Base-by-base conservation (phyloP, 169 alveolate genomes). In the Besnoitia besnoiti region DNA sequence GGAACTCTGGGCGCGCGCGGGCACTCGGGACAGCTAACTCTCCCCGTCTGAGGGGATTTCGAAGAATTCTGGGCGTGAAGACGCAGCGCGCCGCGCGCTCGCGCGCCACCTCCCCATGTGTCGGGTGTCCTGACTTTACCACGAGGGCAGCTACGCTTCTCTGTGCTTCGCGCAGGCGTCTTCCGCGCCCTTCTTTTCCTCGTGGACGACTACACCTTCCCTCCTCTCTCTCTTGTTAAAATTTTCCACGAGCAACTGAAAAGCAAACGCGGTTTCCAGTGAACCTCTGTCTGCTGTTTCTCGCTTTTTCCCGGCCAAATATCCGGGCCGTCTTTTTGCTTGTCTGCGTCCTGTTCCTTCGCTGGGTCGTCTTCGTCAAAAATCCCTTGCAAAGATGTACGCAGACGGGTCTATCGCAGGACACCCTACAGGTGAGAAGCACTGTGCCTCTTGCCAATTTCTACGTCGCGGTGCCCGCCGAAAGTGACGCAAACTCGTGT, bases 341-440 rank as follows among this genome's bases (percentile, higher is more conserved):
- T 55, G 12, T 55, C n/a, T 55, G 67, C 67, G 55, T n/a, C n/a
- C 33, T 19, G 67, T n/a, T 55, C 3, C 12, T 19, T 55, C 67
- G 24, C 67, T n/a, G 12, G 67, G 67, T 55, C 4, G n/a, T n/a
- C n/a, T 49, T 55, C 24, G 12, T 55, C 67, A 55, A 55, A 8
- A 21, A 55, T 55, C 67, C 24, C 24, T 55, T 16, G 24, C 67
- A 14, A 49, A 49, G 30, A 55, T 55, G 67, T 55, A 55, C 27
- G 67, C 67, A 55, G 67, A 55, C 67, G 67, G n/a, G 67, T n/a
- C 67, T 10, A 55, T 55, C 67, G 67, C 67, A n/a, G 67, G 67
- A 55, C 67, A 55, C 27, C 67, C 67, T 1, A 55, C 67, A 55
- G 67, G 67, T 55, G 24, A 55, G 67, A 55, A 55, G 24, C 4